phyloP scores from a whole-genome alignment of 31 red algal species.

The Asparagopsis taxiformis region DNA sequence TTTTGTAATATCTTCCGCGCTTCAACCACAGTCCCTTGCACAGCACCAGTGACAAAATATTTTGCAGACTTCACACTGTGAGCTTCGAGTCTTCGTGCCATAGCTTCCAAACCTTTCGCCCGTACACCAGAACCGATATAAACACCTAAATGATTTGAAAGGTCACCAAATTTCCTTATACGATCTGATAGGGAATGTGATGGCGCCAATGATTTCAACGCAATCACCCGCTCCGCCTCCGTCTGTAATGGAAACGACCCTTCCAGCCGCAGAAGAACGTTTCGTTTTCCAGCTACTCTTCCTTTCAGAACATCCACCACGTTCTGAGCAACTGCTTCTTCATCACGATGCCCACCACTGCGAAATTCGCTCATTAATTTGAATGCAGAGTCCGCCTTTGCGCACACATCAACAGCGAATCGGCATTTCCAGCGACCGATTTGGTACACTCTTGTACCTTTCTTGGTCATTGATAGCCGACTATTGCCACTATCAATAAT shows the following conservation, averaged over 20 bases:
- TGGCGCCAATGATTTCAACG: constrained; percentile 26
- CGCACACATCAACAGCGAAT: constrained; percentile 31
- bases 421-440: constrained; percentile 75
- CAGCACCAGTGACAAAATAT: constrained; percentile 52
- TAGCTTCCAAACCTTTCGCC: constrained; percentile 30
- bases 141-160: constrained; percentile 36
- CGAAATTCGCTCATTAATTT: constrained; percentile 44
- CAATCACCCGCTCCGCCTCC: constrained; percentile 5
- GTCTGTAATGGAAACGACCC: constrained; percentile 43
- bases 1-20: constrained; percentile 22
- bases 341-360: constrained; percentile 11
- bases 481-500: constrained; percentile 11
- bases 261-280: constrained; percentile 44
- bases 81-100: constrained; percentile 15
- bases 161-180: constrained; percentile 25
- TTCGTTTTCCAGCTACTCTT: constrained; percentile 35
- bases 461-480: not conserved
- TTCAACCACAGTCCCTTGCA: constrained; percentile 18
- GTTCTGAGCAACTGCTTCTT: constrained; percentile 15
- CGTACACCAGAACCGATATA: constrained; percentile 27
- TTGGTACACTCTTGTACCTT: constrained; percentile 32
- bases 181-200: constrained; percentile 23
- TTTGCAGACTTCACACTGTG: constrained; percentile 5
- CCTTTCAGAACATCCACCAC: constrained; percentile 40
- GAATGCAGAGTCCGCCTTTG: constrained; percentile 54